A percentile compares a stretch with the other conserved stretches of the same genome.
Conservation (phyloP, 495 filamentous ascomycete genomes). For the Rusavskia elegans region DNA sequence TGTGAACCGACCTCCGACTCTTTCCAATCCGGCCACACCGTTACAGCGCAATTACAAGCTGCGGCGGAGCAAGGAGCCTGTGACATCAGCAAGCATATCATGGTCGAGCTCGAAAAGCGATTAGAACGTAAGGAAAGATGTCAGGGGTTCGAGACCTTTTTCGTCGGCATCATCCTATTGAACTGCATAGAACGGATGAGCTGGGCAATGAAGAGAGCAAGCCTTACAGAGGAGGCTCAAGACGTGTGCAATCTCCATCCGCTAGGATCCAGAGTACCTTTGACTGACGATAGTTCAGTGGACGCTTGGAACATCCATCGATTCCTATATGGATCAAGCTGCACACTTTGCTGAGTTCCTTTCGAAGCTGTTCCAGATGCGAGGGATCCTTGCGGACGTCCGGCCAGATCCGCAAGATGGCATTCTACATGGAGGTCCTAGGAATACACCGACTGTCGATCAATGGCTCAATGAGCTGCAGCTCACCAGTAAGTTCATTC, state of each 20-base stretch:
- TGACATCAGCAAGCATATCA: constrained; percentile 45
- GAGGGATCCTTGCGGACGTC: constrained; percentile 51
- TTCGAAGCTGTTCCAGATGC: constrained; percentile 58
- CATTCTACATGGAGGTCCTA: constrained; percentile 34
- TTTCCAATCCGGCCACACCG: constrained; percentile 27
- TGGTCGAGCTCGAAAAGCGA: constrained; percentile 59
- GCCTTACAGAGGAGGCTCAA: constrained; percentile 52
- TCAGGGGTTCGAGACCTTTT: constrained; percentile 58
- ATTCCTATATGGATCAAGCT: constrained; percentile 51
- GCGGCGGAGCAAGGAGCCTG: constrained; percentile 59
- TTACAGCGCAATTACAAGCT: constrained; percentile 56
- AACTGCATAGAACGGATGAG: constrained; percentile 73
- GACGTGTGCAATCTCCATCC: constrained; percentile 21
- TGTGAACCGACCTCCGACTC: neutral
- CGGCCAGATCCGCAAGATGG: constrained; percentile 27
- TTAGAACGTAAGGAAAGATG: constrained; percentile 58
- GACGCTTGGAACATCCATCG: constrained; percentile 56
- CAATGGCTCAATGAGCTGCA: constrained; percentile 48
- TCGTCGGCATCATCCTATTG: constrained; percentile 56
- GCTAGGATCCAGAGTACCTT: constrained; percentile 22
- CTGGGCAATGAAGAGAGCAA: constrained; percentile 32
- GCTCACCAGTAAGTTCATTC: constrained; percentile 37
- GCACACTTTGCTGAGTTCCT: constrained; percentile 56
- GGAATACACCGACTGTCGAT: constrained; percentile 31
- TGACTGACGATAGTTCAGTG: constrained; percentile 33